Evolutionary conservation across 176 grass and related monocot species (phyloP).

Genomic region (Triticum dicoccoides): DNA sequence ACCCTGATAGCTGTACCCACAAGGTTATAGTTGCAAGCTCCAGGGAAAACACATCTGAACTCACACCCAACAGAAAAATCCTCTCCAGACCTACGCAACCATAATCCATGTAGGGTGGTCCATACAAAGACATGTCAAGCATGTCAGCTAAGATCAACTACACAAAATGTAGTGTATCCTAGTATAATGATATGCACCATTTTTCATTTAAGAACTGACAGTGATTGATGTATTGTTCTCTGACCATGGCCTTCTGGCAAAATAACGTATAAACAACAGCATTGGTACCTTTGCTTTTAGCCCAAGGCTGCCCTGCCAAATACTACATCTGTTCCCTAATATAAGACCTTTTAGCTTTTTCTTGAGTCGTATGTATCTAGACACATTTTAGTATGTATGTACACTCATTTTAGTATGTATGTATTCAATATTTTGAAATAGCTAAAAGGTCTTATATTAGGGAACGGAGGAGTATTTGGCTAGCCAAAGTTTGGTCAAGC

Average conservation of each 20-base stretch:
- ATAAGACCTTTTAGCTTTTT: too few species aligned
- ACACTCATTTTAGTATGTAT: too few species aligned
- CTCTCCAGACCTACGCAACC: background rate
- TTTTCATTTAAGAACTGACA: conserved; percentile 1
- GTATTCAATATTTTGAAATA: too few species aligned
- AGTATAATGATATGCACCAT: background rate
- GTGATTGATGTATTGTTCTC: background rate
- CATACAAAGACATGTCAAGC: conserved; percentile 10
- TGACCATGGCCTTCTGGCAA: background rate
- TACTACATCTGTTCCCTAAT: too few species aligned
- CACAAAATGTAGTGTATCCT: background rate
- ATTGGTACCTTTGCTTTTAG: background rate
- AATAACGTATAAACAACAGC: conserved; percentile 1
- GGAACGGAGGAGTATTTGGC: background rate
- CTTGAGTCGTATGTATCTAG: too few species aligned
- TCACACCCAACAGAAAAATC: background rate
- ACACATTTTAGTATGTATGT: too few species aligned
- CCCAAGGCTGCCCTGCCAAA: background rate
- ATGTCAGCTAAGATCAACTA: conserved; percentile 17
- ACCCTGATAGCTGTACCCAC: background rate
- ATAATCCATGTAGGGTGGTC: background rate
- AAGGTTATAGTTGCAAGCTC: background rate
- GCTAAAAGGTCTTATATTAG: too few species aligned
- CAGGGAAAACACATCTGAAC: background rate
- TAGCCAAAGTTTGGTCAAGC: background rate